These are phyloP conservation scores for Ogataea glucozyma DNA, from an alignment of 805 yeast genomes.

Conservation along the genomic window DNA sequence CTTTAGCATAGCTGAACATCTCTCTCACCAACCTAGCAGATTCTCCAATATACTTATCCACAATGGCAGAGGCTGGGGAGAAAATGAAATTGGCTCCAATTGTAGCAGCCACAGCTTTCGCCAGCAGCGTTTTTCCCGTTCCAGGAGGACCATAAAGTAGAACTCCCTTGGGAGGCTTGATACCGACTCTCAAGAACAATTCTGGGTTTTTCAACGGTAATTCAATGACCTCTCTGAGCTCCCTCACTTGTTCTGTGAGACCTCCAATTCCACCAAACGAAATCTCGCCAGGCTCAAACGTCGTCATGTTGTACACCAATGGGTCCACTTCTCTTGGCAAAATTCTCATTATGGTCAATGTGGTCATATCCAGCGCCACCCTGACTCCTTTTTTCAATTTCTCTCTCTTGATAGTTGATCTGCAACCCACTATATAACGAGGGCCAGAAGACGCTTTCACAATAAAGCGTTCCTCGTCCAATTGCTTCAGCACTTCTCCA, in stretches of 20 bases:
- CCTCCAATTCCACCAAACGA: constrained; percentile 97
- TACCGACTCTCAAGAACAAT: constrained; percentile 91
- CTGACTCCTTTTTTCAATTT: constrained; percentile 89
- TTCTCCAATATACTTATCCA: constrained; percentile 97
- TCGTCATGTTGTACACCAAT: constrained; percentile 95
- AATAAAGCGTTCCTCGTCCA: constrained; percentile 91
- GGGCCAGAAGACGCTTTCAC: constrained; percentile 98
- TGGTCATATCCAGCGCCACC: constrained; percentile 96
- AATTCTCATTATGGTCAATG: constrained; percentile 95
- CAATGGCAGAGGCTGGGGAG: constrained; percentile 98
- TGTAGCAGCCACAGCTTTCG: constrained; percentile 98
- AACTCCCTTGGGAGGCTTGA: constrained; percentile 98
- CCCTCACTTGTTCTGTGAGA: constrained; percentile 90
- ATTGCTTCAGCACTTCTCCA: constrained; percentile 94
- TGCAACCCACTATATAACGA: constrained; percentile 94
- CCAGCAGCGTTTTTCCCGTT: constrained; percentile 93
- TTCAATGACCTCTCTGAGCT: constrained; percentile 95
- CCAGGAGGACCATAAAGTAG: constrained; percentile 98
- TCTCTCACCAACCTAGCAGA: constrained; percentile 95
- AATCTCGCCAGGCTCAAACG: constrained; percentile 96
- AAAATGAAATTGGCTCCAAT: constrained; percentile 97
- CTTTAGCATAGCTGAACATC: constrained; percentile 97
- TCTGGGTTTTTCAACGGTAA: constrained; percentile 97
- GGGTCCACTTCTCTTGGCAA: constrained; percentile 98
- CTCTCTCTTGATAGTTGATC: constrained; percentile 85